Conservation (phyloP, 495 filamentous ascomycete genomes). For the Xylaria grammica region DNA sequence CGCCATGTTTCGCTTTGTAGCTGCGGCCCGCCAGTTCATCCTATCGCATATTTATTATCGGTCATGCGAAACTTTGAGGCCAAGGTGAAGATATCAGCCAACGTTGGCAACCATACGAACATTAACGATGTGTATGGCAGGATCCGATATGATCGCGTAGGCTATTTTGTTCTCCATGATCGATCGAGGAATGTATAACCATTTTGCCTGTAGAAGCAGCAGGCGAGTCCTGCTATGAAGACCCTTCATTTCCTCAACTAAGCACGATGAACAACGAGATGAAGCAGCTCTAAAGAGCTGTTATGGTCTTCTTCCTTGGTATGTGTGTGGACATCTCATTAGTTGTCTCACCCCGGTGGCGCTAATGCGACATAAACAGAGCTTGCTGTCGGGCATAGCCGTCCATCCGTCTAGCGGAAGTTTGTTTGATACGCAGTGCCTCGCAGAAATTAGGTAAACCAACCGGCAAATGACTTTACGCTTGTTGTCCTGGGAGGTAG, state of each 20-base stretch:
- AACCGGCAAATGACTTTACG: neutral
- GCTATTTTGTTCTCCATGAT: neutral
- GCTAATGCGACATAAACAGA: neutral
- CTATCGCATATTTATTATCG: neutral
- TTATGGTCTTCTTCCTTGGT: neutral
- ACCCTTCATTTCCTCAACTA: neutral
- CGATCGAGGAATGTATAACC: neutral
- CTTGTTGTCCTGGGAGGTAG: too few species aligned
- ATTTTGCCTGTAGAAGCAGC: neutral
- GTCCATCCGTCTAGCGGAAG: neutral
- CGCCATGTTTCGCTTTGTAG: neutral
- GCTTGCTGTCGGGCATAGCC: neutral
- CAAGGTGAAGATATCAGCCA: neutral
- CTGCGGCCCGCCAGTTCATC: neutral
- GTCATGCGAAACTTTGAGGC: neutral
- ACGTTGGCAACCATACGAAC: neutral
- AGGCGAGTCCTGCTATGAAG: neutral
- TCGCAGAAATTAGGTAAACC: neutral
- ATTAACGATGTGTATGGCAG: neutral
- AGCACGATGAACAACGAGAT: too few species aligned
- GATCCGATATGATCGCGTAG: neutral
- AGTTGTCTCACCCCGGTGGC: too few species aligned
- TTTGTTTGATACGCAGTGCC: neutral
- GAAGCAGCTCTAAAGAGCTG: neutral
- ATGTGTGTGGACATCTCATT: neutral